phyloP scores from a whole-genome alignment of 441 rosid species.

The Adansonia rubrostipa region DNA sequence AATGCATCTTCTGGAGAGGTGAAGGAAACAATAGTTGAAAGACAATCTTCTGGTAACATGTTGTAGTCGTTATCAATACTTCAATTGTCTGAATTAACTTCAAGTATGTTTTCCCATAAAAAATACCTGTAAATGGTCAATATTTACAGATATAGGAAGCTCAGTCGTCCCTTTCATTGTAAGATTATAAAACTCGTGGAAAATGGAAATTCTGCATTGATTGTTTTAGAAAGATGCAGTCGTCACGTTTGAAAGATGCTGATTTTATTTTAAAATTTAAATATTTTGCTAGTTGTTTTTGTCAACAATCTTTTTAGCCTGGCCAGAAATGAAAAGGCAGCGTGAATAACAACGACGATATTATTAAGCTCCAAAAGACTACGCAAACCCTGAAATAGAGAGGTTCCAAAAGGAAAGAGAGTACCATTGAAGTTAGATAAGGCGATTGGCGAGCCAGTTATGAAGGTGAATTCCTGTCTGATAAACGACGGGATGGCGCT shows the following conservation, averaged over 20 bases:
- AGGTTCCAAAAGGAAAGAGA: not conserved
- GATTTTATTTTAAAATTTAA: not conserved
- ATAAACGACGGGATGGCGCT: too few species aligned
- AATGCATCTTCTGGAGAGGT: conserved; percentile 56
- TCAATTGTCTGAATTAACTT: not conserved
- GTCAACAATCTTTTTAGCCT: not conserved
- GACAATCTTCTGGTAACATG: conserved; percentile 57
- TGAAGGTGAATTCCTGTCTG: too few species aligned
- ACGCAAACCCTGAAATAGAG: not conserved
- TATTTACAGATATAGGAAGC: not conserved
- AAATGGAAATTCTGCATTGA: not conserved
- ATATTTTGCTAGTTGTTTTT: not conserved
- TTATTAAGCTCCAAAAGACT: not conserved
- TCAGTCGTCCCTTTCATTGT: not conserved
- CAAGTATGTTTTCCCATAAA: not conserved
- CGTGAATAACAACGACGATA: not conserved
- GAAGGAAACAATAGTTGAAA: conserved; percentile 54
- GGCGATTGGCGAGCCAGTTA: too few species aligned
- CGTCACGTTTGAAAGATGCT: not conserved
- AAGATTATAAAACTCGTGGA: not conserved
- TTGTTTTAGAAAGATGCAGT: not conserved
- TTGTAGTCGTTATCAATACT: not conserved
- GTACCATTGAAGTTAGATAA: too few species aligned
- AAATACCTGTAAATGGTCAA: not conserved
- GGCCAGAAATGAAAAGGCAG: not conserved